Evolutionary conservation across 208 protist species (phyloP).

Genomic region (Tritrichomonas musculus): DNA sequence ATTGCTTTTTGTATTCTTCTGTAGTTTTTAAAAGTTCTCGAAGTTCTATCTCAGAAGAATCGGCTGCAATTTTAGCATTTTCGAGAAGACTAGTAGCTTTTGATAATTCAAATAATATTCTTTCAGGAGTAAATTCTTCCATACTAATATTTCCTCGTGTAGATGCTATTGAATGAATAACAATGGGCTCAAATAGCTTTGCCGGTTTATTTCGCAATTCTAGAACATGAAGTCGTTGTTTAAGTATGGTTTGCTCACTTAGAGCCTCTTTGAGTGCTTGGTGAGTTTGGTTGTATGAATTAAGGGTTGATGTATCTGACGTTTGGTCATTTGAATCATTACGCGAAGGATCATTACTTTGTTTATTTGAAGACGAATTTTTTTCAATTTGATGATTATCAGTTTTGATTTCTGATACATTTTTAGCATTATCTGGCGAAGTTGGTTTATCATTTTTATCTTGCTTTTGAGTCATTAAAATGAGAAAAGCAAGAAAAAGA

Average conservation of each 20-base stretch:
- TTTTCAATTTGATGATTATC: too few species aligned
- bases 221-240: not conserved
- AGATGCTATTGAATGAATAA: not conserved
- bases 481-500: too few species aligned
- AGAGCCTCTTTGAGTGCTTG: constrained; percentile 11
- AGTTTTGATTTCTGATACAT: too few species aligned
- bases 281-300: not conserved
- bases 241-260: not conserved
- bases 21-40: not conserved
- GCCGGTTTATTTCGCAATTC: constrained; percentile 23
- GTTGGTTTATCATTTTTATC: too few species aligned
- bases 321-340: too few species aligned
- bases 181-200: not conserved
- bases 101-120: not conserved
- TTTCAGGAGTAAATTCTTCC: not conserved
- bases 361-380: too few species aligned
- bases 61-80: not conserved
- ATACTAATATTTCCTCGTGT: not conserved
- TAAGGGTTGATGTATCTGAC: too few species aligned
- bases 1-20: not conserved
- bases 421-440: too few species aligned
- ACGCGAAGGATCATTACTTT: too few species aligned
- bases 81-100: not conserved
- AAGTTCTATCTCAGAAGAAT: not conserved
- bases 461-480: too few species aligned